Evolutionary conservation across 441 rosid species (phyloP).

Genomic region (Populus tomentosa): DNA sequence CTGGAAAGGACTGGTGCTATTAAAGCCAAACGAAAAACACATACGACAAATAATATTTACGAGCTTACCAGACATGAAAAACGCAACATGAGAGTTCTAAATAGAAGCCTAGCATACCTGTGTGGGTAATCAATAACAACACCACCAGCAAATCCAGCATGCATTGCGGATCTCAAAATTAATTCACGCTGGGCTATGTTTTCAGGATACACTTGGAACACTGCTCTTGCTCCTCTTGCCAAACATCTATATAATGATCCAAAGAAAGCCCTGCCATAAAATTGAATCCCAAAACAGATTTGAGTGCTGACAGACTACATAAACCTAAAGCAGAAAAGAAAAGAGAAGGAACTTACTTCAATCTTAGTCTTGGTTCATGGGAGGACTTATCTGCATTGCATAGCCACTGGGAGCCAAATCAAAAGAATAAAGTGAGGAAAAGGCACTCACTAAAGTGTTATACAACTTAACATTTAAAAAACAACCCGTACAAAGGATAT

Average conservation of each 20-base stretch:
- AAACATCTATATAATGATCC: slow-evolving; percentile 41
- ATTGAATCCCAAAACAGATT: too few relatives aligned
- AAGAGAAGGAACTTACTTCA: slow-evolving; percentile 53
- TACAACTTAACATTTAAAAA: too few relatives aligned
- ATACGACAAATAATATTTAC: not conserved
- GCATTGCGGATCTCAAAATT: slow-evolving; percentile 78
- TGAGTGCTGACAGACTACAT: not conserved
- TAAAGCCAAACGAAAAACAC: not conserved
- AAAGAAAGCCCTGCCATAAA: slow-evolving; percentile 47
- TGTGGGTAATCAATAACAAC: slow-evolving; percentile 89
- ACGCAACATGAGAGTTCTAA: not conserved
- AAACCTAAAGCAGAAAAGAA: not conserved
- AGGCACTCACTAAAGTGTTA: too few relatives aligned
- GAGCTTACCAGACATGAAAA: not conserved
- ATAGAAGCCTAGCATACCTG: slow-evolving; percentile 43
- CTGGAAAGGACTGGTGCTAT: not conserved
- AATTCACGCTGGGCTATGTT: slow-evolving; percentile 76
- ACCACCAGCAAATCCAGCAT: slow-evolving; percentile 92
- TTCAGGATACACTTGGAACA: slow-evolving; percentile 87
- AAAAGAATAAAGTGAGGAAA: too few relatives aligned
- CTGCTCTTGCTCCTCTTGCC: slow-evolving; percentile 92
- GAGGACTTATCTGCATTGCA: slow-evolving; percentile 98
- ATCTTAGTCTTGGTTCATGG: slow-evolving; percentile 77
- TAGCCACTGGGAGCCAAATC: slow-evolving; percentile 53
- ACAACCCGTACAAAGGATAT: too few relatives aligned